Percentiles rank a stretch among this genome's conserved stretches.
Evolutionary conservation across 1,284 basidiomycete species (phyloP).

Genomic region (Mixia osmundae): DNA sequence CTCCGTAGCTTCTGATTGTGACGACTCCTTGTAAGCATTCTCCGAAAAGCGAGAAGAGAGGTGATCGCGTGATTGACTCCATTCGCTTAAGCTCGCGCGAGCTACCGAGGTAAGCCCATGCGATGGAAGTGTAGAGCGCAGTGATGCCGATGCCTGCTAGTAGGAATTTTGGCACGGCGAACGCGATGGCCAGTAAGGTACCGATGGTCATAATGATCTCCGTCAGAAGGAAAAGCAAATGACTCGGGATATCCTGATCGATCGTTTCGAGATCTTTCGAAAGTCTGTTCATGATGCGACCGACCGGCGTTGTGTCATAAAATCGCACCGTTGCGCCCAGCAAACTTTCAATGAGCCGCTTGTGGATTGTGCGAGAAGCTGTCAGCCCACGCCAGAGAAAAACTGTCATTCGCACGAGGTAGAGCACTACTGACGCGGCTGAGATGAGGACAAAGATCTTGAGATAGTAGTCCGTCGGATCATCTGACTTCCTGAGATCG

Average conservation of each 20-base stretch:
- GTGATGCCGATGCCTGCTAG: constrained; percentile 23
- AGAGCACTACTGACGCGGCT: constrained; percentile 8
- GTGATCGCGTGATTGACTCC: constrained; percentile 19
- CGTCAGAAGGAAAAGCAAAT: not conserved
- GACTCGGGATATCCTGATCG: constrained; percentile 23
- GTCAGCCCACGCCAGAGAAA: constrained; percentile 12
- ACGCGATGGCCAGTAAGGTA: constrained; percentile 16
- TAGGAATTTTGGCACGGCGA: constrained; percentile 21
- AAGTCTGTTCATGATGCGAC: constrained; percentile 29
- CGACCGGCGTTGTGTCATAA: constrained; percentile 20
- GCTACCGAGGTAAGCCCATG: constrained; percentile 26
- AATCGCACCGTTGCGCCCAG: constrained; percentile 14
- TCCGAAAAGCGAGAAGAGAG: constrained; percentile 22
- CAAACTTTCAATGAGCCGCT: constrained; percentile 10
- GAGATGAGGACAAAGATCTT: constrained; percentile 11
- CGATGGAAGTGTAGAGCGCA: constrained; percentile 24
- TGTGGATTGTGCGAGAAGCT: constrained; percentile 12
- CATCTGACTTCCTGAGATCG: too few species aligned
- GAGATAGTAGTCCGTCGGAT: constrained; percentile 13
- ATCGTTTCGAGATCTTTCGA: constrained; percentile 26
- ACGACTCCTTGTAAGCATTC: constrained; percentile 25
- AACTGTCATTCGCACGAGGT: constrained; percentile 6
- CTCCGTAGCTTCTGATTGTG: constrained; percentile 30
- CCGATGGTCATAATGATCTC: constrained; percentile 9
- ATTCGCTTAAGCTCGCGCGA: constrained; percentile 26